Base-by-base conservation (phyloP, 2,329 filamentous ascomycete genomes). In the Arthrobotrys iridis region DNA sequence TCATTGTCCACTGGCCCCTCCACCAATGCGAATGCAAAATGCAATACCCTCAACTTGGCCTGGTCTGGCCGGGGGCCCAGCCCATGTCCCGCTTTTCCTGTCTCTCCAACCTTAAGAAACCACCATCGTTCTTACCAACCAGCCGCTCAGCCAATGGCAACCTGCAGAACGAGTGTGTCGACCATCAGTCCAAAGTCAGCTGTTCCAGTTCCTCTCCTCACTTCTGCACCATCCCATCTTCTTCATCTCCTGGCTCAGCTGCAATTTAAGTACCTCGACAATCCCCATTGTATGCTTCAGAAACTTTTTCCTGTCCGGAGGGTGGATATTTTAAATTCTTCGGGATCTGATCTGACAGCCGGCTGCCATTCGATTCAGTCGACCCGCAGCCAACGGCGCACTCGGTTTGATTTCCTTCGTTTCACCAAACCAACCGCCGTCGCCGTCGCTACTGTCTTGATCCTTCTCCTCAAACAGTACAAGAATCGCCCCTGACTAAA, bases 111-210 rank as follows among this genome's bases (percentile, higher is more conserved):
- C 45, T 30, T 52, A 46, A 33, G 40, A 62, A 22, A 33, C 52
- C 8, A 2, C 1, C 13, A 33, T 57, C 18, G 2, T 50, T 18
- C 30, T 37, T n/a, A 43, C 33, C 35, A 33, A 46, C 40, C 20
- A 28, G 13, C 26, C 37, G 26, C 18, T 24, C 46, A 55, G 60
- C 68, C 60, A 66, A 66, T 73, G 60, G 55, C 24, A 20, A 18
- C 30, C 18, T 43, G 28, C 40, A 60, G 50, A 45, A 24, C 41
- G 26, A 37, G 40, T 58, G 41, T 57, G 46, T 57, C 46, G 58
- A 72, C 62, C 70, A 62, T 74, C 70, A 74, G 70, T 65, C 57
- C 52, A 74, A 67, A 67, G 70, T 74, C 70, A 74, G 70, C 70
- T 74, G 70, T 67, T 62, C 46, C 26, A 11, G 15, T 37, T 37